A percentile compares a stretch with the other conserved stretches of the same genome.
These are phyloP conservation scores for Hamigera avellanea DNA, from an alignment of 495 filamentous ascomycete genomes.

Conservation along the genomic window DNA sequence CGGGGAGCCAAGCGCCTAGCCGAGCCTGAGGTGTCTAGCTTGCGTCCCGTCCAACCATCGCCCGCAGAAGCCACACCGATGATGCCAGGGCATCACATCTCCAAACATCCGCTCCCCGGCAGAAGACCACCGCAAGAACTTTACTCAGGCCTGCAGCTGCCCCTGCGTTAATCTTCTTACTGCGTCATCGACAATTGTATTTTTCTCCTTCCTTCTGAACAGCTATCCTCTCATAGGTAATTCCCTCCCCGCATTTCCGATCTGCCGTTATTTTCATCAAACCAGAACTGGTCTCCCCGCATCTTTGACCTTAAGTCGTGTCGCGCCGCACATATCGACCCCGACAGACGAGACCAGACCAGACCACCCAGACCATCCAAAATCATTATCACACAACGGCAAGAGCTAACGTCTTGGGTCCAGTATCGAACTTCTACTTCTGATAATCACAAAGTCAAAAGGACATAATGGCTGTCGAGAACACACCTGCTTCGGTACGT, in stretches of 20 bases:
- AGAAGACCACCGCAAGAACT: not conserved
- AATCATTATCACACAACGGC: no score
- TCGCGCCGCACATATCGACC: no score
- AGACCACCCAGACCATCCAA: no score
- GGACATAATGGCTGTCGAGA: conserved; percentile 27
- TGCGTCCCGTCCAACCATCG: not conserved
- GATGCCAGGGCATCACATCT: not conserved
- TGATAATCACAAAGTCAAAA: not conserved
- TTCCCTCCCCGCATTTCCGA: no score
- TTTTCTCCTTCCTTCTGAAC: no score
- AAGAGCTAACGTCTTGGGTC: no score
- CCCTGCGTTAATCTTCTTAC: not conserved
- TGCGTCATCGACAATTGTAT: not conserved
- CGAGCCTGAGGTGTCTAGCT: not conserved
- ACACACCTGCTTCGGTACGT: conserved; percentile 22
- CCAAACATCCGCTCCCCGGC: not conserved
- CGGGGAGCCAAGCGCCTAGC: not conserved
- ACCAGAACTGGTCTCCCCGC: no score
- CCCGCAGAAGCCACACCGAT: no score
- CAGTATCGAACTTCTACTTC: not conserved
- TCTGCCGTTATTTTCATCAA: no score
- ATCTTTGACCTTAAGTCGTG: no score
- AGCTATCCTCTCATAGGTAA: no score
- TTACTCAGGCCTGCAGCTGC: not conserved
- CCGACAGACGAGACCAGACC: no score